Conservation (phyloP, 2,329 filamentous ascomycete genomes). For the Curvularia sp. region DNA sequence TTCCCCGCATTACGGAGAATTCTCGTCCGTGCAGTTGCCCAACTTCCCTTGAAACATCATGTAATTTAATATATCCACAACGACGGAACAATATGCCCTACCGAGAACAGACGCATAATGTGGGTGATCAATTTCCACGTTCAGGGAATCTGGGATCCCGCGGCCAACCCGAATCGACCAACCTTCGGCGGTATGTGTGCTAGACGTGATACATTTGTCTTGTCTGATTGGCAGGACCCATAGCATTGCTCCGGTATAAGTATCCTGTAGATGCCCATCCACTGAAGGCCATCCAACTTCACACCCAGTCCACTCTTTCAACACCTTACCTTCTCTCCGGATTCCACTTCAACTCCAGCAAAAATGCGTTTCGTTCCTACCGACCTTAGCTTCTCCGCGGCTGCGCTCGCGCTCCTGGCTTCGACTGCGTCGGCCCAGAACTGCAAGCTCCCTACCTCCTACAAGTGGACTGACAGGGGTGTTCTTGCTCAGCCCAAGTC, state of each 20-base stretch:
- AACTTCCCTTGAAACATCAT: conserved; percentile 14
- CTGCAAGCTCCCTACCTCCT: conserved; percentile 63
- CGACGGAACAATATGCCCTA: conserved; percentile 16
- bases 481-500: conserved; percentile 60
- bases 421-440: conserved; percentile 25
- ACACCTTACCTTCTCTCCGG: not conserved
- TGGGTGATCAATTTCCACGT: conserved; percentile 14
- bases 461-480: conserved; percentile 62
- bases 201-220: not conserved
- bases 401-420: conserved; percentile 21
- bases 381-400: conserved; percentile 14
- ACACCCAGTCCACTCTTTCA: conserved; percentile 1
- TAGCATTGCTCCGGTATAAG: conserved; percentile 10
- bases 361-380: conserved; percentile 17
- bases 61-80: conserved; percentile 18
- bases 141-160: conserved; percentile 1
- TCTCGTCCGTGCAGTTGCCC: conserved; percentile 9
- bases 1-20: conserved; percentile 19
- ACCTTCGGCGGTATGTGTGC: not conserved
- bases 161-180: conserved; percentile 1
- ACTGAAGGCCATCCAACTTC: not conserved
- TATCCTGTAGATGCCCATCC: conserved; percentile 8
- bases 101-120: conserved; percentile 2
- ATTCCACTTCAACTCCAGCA: conserved; percentile 3
- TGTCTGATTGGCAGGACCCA: conserved; percentile 2